These are phyloP conservation scores for Primulina tabacum DNA, from an alignment of 257 asterid genomes.

Conservation along the genomic window DNA sequence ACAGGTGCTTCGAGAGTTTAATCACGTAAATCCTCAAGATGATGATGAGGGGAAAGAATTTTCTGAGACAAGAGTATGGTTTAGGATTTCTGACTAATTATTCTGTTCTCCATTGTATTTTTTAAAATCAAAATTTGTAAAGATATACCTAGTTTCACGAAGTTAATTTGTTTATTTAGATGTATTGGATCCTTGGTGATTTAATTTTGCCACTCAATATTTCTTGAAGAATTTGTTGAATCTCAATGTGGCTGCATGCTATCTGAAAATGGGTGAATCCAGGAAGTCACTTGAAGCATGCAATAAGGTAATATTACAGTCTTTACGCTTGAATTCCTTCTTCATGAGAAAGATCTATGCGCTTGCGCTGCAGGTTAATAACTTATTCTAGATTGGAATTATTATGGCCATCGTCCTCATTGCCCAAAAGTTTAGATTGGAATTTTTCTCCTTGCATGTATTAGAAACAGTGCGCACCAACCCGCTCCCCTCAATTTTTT, in stretches of 20 bases:
- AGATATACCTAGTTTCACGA: constrained; percentile 7
- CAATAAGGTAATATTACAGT: constrained; percentile 65
- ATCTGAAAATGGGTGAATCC: constrained; percentile 75
- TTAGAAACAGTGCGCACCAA: too few relatives aligned
- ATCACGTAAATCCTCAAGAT: constrained; percentile 95
- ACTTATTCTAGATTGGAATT: not conserved
- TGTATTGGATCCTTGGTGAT: constrained; percentile 18
- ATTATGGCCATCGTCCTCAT: not conserved
- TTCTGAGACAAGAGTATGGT: constrained; percentile 75
- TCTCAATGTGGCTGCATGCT: constrained; percentile 98
- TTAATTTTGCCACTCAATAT: constrained; percentile 24
- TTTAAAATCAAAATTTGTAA: not conserved
- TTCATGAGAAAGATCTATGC: constrained; percentile 2
- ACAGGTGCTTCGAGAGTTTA: constrained; percentile 94
- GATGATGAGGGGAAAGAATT: constrained; percentile 97
- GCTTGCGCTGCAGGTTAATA: not conserved
- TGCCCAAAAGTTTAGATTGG: constrained; percentile 1
- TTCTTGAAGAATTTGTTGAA: constrained; percentile 73
- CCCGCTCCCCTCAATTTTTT: too few relatives aligned
- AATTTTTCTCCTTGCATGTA: not conserved
- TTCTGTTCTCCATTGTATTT: not conserved
- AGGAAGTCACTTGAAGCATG: constrained; percentile 86
- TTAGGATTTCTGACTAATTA: constrained; percentile 21
- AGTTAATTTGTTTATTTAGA: constrained; percentile 13
- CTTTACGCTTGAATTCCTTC: constrained; percentile 5